Evolutionary conservation across 1,139 yeast genomes (phyloP).

Genomic region (Yamadazyma dendronema): DNA sequence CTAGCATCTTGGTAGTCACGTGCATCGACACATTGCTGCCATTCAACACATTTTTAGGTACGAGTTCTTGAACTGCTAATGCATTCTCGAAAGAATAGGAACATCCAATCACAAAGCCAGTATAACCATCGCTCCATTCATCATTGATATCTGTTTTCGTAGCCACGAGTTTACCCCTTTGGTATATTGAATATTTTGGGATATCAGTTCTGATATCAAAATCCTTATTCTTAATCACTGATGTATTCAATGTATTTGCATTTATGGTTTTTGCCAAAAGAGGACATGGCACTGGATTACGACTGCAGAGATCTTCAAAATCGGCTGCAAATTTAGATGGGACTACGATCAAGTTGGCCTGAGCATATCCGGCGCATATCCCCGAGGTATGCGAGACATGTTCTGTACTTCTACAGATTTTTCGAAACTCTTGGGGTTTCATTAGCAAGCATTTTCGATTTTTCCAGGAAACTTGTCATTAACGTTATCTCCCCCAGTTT

Average conservation of each 20-base stretch:
- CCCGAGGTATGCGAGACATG: constrained; percentile 24
- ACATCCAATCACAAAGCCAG: constrained; percentile 36
- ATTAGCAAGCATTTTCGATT: too few relatives aligned
- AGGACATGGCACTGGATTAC: constrained; percentile 36
- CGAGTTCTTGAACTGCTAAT: constrained; percentile 20
- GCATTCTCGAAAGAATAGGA: constrained; percentile 35
- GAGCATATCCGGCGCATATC: constrained; percentile 25
- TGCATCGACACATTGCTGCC: constrained; percentile 14
- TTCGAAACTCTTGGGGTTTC: constrained; percentile 13
- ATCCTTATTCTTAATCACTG: constrained; percentile 14
- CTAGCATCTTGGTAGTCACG: constrained; percentile 21
- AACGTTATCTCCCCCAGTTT: neutral
- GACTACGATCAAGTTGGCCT: constrained; percentile 53
- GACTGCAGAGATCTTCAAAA: constrained; percentile 24
- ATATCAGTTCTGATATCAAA: constrained; percentile 28
- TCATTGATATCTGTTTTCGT: constrained; percentile 18
- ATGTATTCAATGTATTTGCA: constrained; percentile 17
- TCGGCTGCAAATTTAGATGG: constrained; percentile 78
- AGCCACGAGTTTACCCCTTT: constrained; percentile 22
- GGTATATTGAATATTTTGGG: constrained; percentile 27
- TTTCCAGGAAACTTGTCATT: too few relatives aligned
- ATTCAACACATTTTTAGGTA: constrained; percentile 18
- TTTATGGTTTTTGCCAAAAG: constrained; percentile 21
- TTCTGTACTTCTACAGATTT: constrained; percentile 10
- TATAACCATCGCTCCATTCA: constrained; percentile 27